phyloP scores from a whole-genome alignment of 768 basidiomycete species.

The Tylopilus cervinicoccineus region DNA sequence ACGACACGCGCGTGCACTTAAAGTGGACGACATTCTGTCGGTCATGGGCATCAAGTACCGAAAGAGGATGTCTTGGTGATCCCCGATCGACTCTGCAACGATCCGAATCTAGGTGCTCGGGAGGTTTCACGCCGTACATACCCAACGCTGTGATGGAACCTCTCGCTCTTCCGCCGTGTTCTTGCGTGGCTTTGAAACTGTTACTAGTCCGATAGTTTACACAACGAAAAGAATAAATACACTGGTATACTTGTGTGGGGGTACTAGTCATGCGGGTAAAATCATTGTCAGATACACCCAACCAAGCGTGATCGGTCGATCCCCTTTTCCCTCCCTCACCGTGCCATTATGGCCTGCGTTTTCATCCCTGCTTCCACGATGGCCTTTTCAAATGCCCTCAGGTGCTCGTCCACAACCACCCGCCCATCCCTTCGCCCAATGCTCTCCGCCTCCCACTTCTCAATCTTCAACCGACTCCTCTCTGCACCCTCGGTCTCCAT shows the following conservation, averaged over 20 bases:
- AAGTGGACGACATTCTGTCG: conserved; percentile 34
- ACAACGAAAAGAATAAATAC: conserved; percentile 20
- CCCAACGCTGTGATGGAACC: background rate
- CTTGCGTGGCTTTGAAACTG: background rate
- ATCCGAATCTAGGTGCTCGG: conserved; percentile 26
- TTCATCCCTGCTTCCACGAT: conserved; percentile 69
- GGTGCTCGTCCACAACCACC: conserved; percentile 70
- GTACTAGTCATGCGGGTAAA: conserved; percentile 9
- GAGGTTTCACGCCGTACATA: too few relatives aligned
- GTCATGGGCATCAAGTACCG: conserved; percentile 21
- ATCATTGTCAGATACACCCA: conserved; percentile 2
- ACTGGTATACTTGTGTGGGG: conserved; percentile 14
- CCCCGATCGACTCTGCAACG: conserved; percentile 25
- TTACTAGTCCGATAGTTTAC: conserved; percentile 8
- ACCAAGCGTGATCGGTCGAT: background rate
- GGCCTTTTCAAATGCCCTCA: conserved; percentile 70
- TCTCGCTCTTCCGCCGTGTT: background rate
- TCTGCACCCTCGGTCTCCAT: conserved; percentile 85
- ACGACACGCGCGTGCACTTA: conserved; percentile 39
- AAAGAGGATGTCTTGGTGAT: conserved; percentile 18
- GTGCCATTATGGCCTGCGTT: conserved; percentile 80
- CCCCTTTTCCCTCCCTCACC: conserved; percentile 34
- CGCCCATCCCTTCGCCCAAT: conserved; percentile 51
- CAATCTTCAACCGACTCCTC: conserved; percentile 68
- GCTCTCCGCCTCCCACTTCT: conserved; percentile 72